Evolutionary conservation across 2,329 filamentous ascomycete genomes (phyloP).

Genomic region (Penicillium sp.): DNA sequence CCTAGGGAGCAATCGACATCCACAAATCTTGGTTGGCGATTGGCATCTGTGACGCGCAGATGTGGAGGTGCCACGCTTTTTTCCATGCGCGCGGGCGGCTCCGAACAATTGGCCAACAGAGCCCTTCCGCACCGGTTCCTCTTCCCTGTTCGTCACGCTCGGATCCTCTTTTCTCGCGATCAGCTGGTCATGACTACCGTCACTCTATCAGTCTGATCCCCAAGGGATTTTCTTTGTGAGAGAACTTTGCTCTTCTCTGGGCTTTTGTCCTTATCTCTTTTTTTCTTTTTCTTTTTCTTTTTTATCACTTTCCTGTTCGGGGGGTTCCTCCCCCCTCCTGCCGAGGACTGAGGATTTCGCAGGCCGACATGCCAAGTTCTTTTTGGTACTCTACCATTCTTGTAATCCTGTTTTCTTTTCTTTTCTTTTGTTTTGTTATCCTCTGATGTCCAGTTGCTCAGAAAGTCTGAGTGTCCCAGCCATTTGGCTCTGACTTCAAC

Average conservation of each 20-base stretch:
- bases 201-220: neutral
- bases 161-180: slow-evolving; percentile 1
- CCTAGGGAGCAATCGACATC: slow-evolving; percentile 4
- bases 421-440: slow-evolving; percentile 8
- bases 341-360: too few relatives aligned
- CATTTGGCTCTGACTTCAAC: slow-evolving; percentile 17
- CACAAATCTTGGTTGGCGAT: neutral
- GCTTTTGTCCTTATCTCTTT: slow-evolving; percentile 3
- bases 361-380: too few relatives aligned
- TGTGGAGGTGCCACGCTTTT: slow-evolving; percentile 14
- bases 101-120: slow-evolving; percentile 11
- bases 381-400: too few relatives aligned
- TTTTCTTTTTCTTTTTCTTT: slow-evolving; percentile 9
- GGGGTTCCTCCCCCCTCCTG: too few relatives aligned
- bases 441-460: slow-evolving; percentile 2
- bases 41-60: slow-evolving; percentile 12
- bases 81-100: neutral
- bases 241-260: neutral
- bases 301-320: neutral
- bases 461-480: neutral
- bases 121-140: slow-evolving; percentile 1
- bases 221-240: too few relatives aligned
- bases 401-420: slow-evolving; percentile 1
- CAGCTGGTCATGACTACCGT: neutral
- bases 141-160: slow-evolving; percentile 1